Evolutionary conservation across 352 stramenopile genomes (phyloP).

Genomic region (Globisporangium viniferum): DNA sequence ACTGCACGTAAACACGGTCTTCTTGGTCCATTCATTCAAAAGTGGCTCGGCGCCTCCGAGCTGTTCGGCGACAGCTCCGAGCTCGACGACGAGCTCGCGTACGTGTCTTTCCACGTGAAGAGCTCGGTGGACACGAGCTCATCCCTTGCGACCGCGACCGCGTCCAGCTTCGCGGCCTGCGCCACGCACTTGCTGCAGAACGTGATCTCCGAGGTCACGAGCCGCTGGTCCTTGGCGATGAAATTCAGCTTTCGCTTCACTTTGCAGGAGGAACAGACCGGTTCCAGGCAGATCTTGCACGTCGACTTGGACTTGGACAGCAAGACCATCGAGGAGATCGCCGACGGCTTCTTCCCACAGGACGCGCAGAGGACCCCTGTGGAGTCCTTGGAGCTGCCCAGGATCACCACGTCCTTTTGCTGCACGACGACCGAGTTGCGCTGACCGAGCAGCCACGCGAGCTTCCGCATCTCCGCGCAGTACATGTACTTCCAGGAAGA

Average conservation of each 20-base stretch:
- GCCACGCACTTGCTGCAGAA: slow-evolving; percentile 38
- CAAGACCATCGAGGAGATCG: slow-evolving; percentile 17
- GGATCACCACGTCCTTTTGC: slow-evolving; percentile 12
- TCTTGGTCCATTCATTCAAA: not conserved
- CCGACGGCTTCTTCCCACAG: slow-evolving; percentile 28
- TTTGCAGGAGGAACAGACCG: slow-evolving; percentile 34
- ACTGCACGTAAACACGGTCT: not conserved
- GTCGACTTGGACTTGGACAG: slow-evolving; percentile 19
- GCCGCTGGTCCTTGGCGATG: slow-evolving; percentile 28
- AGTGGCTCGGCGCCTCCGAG: not conserved
- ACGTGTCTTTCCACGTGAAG: slow-evolving; percentile 10
- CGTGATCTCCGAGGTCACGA: slow-evolving; percentile 35
- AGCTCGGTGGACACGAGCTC: slow-evolving; percentile 27
- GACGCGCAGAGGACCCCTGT: slow-evolving; percentile 13
- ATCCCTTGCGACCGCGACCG: slow-evolving; percentile 25
- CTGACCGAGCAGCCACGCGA: slow-evolving; percentile 28
- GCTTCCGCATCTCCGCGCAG: slow-evolving; percentile 68
- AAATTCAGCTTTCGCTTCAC: slow-evolving; percentile 35
- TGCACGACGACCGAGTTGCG: slow-evolving; percentile 15
- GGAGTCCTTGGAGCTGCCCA: not conserved
- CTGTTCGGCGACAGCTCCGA: slow-evolving; percentile 12
- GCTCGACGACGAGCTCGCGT: slow-evolving; percentile 12
- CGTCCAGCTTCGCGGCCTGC: slow-evolving; percentile 28
- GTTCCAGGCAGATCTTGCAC: slow-evolving; percentile 36
- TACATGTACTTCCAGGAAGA: slow-evolving; percentile 31